These are phyloP conservation scores for Oxytropis ochrocephala DNA, from an alignment of 306 rosid genomes.

Conservation along the genomic window DNA sequence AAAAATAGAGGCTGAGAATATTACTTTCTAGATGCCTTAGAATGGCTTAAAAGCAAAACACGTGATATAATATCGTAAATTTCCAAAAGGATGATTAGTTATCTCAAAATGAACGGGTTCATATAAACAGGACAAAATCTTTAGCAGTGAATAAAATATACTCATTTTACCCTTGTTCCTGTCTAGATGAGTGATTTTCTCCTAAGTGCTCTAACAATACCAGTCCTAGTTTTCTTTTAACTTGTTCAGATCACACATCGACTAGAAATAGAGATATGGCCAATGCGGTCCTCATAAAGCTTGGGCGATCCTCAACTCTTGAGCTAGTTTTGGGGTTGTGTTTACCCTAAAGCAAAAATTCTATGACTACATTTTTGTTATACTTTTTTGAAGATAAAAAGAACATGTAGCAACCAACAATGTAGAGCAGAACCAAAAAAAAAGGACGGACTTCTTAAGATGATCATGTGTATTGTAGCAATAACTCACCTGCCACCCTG, in stretches of 20 bases:
- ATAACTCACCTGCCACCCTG: conserved; percentile 85
- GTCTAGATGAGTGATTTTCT: background rate
- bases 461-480: conserved; percentile 10
- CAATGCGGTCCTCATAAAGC: too few relatives aligned
- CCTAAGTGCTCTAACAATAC: background rate
- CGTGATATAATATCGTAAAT: background rate
- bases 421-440: background rate
- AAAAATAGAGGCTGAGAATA: background rate
- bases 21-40: background rate
- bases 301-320: too few relatives aligned
- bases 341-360: too few relatives aligned
- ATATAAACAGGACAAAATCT: background rate
- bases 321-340: too few relatives aligned
- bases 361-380: too few relatives aligned
- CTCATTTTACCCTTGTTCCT: background rate
- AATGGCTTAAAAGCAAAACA: background rate
- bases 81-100: conserved; percentile 3
- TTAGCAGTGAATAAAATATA: background rate
- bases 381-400: background rate
- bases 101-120: background rate
- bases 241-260: background rate
- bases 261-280: too few relatives aligned
- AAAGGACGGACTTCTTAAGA: background rate
- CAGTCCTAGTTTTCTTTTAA: background rate
- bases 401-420: background rate